Conservation (phyloP, 371 early-diverging fungal genomes). For the Apophysomyces variabilis region DNA sequence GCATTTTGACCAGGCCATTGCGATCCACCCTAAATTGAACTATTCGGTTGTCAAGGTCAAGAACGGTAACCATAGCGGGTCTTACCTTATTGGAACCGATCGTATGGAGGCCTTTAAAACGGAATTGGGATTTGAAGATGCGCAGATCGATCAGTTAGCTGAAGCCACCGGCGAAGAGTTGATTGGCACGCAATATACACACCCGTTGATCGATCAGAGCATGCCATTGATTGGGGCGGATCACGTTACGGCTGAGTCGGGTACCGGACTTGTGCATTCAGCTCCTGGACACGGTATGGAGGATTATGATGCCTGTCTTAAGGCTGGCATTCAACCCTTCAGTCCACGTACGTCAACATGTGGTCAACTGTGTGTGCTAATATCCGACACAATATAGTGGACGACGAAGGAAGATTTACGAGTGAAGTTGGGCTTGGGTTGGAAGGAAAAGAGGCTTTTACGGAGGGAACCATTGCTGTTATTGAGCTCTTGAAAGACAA, state of each 20-base stretch:
- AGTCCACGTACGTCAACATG: conserved; percentile 49
- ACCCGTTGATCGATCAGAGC: conserved; percentile 60
- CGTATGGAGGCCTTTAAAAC: conserved; percentile 41
- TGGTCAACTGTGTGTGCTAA: not conserved
- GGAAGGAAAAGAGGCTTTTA: conserved; percentile 67
- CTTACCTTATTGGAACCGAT: conserved; percentile 58
- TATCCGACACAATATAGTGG: conserved; percentile 54
- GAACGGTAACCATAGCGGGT: conserved; percentile 19
- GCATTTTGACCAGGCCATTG: conserved; percentile 57
- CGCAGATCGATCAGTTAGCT: conserved; percentile 22
- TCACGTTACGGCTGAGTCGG: conserved; percentile 84
- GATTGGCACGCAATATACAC: conserved; percentile 70
- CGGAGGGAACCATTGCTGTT: conserved; percentile 65
- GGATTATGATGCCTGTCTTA: conserved; percentile 83
- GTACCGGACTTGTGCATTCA: conserved; percentile 93
- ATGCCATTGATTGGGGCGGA: conserved; percentile 67
- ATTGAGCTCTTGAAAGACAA: conserved; percentile 54
- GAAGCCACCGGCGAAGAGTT: conserved; percentile 61
- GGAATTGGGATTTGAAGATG: conserved; percentile 21
- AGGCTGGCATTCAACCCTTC: conserved; percentile 60
- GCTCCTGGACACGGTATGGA: conserved; percentile 97
- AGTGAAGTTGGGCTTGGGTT: conserved; percentile 57
- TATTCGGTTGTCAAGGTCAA: conserved; percentile 66
- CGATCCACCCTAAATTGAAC: conserved; percentile 74
- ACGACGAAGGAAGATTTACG: conserved; percentile 84